Conservation (phyloP, 208 protist genomes). For the Phytomonas francai region DNA sequence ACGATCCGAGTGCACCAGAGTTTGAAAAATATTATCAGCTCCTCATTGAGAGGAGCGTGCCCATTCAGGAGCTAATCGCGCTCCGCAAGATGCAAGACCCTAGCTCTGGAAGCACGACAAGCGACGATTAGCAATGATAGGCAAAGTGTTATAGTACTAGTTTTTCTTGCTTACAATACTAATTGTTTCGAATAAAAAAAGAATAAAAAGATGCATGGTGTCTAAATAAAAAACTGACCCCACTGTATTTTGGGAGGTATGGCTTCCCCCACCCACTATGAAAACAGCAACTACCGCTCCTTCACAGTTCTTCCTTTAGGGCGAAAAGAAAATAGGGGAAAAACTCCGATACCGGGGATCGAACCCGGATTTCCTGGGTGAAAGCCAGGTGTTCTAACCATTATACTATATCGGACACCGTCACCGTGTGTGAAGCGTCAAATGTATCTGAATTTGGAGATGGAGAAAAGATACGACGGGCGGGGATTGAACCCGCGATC, state of each 20-base stretch:
- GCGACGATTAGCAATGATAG: background rate
- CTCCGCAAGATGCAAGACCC: conserved; percentile 17
- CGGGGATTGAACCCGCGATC: conserved; percentile 82
- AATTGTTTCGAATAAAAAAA: background rate
- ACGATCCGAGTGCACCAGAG: conserved; percentile 28
- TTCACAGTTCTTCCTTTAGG: too few species aligned
- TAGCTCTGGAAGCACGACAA: background rate
- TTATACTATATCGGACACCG: conserved; percentile 38
- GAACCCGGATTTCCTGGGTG: conserved; percentile 66
- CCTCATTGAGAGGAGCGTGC: conserved; percentile 42
- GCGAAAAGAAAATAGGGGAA: too few species aligned
- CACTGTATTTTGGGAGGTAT: background rate
- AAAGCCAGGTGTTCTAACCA: conserved; percentile 56
- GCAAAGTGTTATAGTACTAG: background rate
- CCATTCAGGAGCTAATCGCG: conserved; percentile 32
- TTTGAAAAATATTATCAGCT: conserved; percentile 60
- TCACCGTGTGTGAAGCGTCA: background rate
- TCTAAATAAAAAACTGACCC: background rate
- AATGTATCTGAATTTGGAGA: background rate
- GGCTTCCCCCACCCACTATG: too few species aligned
- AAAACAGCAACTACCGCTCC: too few species aligned
- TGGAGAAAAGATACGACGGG: conserved; percentile 45
- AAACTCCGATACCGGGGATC: conserved; percentile 66
- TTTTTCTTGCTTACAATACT: background rate
- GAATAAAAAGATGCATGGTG: background rate